Base-by-base conservation (phyloP, 2,329 filamentous ascomycete genomes). In the Claviceps arundinis region DNA sequence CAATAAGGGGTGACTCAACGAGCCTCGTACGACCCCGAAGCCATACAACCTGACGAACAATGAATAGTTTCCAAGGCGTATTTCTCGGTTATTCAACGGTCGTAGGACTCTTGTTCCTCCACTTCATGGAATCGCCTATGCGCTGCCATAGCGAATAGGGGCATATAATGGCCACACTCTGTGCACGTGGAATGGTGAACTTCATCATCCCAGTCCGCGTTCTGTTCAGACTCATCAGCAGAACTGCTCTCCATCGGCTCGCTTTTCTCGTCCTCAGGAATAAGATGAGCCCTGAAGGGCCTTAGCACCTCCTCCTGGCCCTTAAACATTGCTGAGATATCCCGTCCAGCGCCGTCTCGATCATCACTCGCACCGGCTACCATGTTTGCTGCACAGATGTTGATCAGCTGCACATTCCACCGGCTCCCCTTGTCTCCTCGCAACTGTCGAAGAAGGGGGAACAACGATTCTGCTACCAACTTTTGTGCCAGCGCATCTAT, bases 341-440 rank as follows among this genome's bases (percentile, higher is more conserved):
- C 83, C 56, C 85, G 75, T 1, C 87, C 87, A n/a, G 70, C 72
- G 34, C 76, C 77, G 9, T 70, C 68, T 53, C 73, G 69, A 41
- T 67, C 65, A 40, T 76, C 73, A 14, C 70, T 71, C 4, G 77
- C 80, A 16, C 71, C 73, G 42, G 76, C 71, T 1, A 76, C 76
- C 83, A 97, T 91, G 63, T 95, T 95, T 14, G 87, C 85, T 7
- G 87, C 89, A 46, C 88, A 90, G 22, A 97, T 72, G 57, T 96
- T 97, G 54, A 97, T 73, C 50, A 97, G 70, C 57, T 85, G 87
- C 17, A 96, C 67, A 58, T 91, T 87, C 85, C 87, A 95, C 8
- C 74, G 72, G 54, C 76, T 77, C 7, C 74, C 70, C 56, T 76
- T 78, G 55, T 85, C 81, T 0, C 81, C 76, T 57, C 91, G 84